Base-by-base conservation (phyloP, 2,329 filamentous ascomycete species). In the Colletotrichum sp. region DNA sequence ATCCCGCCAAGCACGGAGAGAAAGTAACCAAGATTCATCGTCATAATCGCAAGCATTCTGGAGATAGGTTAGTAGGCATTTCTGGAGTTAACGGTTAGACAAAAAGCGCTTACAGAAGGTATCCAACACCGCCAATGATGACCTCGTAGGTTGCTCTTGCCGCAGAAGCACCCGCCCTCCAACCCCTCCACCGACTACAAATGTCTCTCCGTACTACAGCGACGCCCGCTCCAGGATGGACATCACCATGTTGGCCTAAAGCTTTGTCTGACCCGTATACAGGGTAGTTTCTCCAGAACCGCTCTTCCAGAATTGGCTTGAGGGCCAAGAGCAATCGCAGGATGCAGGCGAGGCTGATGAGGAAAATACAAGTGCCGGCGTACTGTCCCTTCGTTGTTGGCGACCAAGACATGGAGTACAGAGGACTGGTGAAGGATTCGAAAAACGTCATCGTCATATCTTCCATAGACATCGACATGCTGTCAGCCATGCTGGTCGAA, bases 21-120 rank as follows among this genome's bases (percentile, higher is more conserved):
- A 84, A 96, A 96, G 83, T 97, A 97, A 15, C 95, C 95, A 16
- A 96, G 90, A 80, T 97, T 97, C 87, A 95, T 92, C 2, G 95
- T 96, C 95, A 97, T 98, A 81, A 98, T 94, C 12, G 94, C 95
- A 86, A 98, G 87, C 96, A 98, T 98, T 76, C 96, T 98, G 28
- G 5, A 30, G 3, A 9, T 2, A 16, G 28, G 34, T 21, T 32
- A 52, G 49, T 16, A 16, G 57, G 16, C 66, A 7, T 7, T 5
- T 7, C 3, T 12, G 21, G 10, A 8, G 15, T 7, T 2, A 39
- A 12, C 3, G 8, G 26, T 5, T 3, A n/a, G 52, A 3, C 18
- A 30, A 6, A 16, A 5, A 4, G 2, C 34, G 92, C 95, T 90
- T 86, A 98, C 96, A 98, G 92, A 36, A 98, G 87, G 85, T 98